Evolutionary conservation across 148 eudicot genomes (phyloP), one percentile per base, ranked within the genome.

Genomic region (Fallopia convolvulus): DNA sequence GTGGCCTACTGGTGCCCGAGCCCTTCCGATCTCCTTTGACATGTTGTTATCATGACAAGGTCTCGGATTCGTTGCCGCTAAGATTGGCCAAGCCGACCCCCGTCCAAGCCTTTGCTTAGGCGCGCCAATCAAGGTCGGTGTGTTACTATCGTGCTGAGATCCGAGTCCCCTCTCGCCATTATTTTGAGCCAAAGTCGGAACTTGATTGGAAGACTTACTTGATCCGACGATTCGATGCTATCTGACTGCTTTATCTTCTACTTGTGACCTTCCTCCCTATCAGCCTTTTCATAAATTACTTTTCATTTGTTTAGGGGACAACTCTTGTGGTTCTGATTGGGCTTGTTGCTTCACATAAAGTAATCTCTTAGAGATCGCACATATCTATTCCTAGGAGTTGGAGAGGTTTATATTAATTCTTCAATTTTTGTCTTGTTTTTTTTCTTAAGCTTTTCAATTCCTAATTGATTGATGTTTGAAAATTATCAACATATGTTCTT

Each of bases 261-360:
- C 6, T 11, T 20, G 23, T 8, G 33, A 17, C 46, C 75, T 74
- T 10, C 55, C n/a, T 55, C 26, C 41, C 14, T 18, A 23, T 75
- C 56, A 41, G 44, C 42, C 3, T 36, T 76, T 47, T 52, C 40
- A 72, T 72, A 9, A 50, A 49, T 76, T 8, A 21, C 6, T 70
- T 77, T 32, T 33, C 70, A 40, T 1, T 20, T 77, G 18, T 79
- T 49, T 81, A 93, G 99, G 99, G 98, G 60, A 96, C 99, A 20
- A 97, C 99, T 72, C 91, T 97, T 53, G 94, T 89, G 77, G 97
- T 95, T 77, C 97, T 95, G 80, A 84, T 97, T 40, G 99, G 99
- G 80, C 88, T 92, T 80, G 82, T 92, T 40, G 81, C 99, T 33
- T 83, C 97, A 32, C 87, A 91, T 66, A 96, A 88, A 65, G 76